phyloP scores from a whole-genome alignment of 129 eudicot species.

The Arctium minus region DNA sequence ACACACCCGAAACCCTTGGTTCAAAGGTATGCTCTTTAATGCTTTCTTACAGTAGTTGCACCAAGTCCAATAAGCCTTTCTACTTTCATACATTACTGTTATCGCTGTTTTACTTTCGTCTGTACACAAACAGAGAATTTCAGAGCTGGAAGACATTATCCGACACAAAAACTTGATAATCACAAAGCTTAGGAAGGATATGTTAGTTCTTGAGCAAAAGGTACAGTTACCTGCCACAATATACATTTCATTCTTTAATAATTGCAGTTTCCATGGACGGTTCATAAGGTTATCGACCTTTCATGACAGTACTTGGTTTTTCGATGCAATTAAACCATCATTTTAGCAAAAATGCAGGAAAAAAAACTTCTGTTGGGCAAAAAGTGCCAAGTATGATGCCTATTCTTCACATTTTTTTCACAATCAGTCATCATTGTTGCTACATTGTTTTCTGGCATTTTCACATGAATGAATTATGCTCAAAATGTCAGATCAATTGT shows the following conservation, averaged over 20 bases:
- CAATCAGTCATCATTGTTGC: too few relatives aligned
- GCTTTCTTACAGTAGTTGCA: background rate
- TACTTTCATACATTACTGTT: background rate
- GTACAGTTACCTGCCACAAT: constrained; percentile 13
- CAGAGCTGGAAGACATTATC: constrained; percentile 61
- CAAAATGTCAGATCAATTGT: too few relatives aligned
- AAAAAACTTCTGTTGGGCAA: too few relatives aligned
- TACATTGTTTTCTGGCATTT: too few relatives aligned
- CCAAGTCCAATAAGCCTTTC: background rate
- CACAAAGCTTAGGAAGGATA: constrained; percentile 51
- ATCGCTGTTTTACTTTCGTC: background rate
- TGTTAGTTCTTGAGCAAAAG: constrained; percentile 61
- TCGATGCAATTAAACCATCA: background rate
- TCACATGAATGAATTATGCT: too few relatives aligned
- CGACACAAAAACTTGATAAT: constrained; percentile 52
- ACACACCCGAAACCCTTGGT: constrained; percentile 38
- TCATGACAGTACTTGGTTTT: too few relatives aligned
- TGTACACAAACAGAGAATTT: constrained; percentile 41
- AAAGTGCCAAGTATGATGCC: too few relatives aligned
- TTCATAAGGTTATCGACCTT: too few relatives aligned
- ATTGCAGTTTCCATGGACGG: background rate
- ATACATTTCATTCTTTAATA: background rate
- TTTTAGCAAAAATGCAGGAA: background rate
- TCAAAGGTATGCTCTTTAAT: constrained; percentile 37
- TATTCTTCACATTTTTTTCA: too few relatives aligned